Percentiles rank a stretch among this genome's conserved stretches.
Conservation (phyloP, 1,139 yeast genomes). For the Taphrina betulina region DNA sequence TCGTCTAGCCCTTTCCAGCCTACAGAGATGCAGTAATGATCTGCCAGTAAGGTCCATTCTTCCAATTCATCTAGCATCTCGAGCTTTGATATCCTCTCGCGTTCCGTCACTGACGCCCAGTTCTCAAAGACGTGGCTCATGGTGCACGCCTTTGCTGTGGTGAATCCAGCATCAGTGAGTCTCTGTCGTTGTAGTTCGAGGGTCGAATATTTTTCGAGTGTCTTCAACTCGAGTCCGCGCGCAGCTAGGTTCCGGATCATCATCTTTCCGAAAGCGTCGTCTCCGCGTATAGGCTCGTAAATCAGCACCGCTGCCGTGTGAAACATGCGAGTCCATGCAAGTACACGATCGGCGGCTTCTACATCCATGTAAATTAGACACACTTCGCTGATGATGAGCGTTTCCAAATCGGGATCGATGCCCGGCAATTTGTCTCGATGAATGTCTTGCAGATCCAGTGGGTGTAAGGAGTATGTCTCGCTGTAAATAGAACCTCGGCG, state of each 20-base stretch:
- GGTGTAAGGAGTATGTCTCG: constrained; percentile 16
- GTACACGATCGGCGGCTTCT: constrained; percentile 54
- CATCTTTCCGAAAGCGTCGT: constrained; percentile 74
- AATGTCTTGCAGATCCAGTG: constrained; percentile 15
- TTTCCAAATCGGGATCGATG: constrained; percentile 53
- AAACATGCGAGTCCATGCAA: constrained; percentile 44
- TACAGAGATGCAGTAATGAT: constrained; percentile 68
- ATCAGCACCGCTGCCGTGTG: constrained; percentile 43
- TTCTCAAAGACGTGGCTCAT: constrained; percentile 61
- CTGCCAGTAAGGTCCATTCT: constrained; percentile 69
- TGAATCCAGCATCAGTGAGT: constrained; percentile 39
- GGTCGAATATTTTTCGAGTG: constrained; percentile 55
- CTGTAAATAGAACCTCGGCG: constrained; percentile 21
- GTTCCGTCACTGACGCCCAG: constrained; percentile 56
- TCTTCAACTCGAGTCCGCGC: constrained; percentile 73
- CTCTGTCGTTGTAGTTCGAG: constrained; percentile 51
- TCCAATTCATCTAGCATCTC: constrained; percentile 90
- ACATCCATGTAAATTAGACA: constrained; percentile 78
- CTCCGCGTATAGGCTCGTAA: constrained; percentile 79
- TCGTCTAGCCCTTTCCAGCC: constrained; percentile 29
- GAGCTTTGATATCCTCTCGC: constrained; percentile 48
- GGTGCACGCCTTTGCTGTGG: constrained; percentile 50
- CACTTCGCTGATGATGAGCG: constrained; percentile 81
- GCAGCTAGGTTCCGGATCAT: constrained; percentile 70
- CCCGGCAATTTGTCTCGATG: constrained; percentile 35